Evolutionary conservation across 805 yeast genomes (phyloP), one percentile per base, ranked within the genome.

Genomic region (Tetrapisispora nanseiensis): DNA sequence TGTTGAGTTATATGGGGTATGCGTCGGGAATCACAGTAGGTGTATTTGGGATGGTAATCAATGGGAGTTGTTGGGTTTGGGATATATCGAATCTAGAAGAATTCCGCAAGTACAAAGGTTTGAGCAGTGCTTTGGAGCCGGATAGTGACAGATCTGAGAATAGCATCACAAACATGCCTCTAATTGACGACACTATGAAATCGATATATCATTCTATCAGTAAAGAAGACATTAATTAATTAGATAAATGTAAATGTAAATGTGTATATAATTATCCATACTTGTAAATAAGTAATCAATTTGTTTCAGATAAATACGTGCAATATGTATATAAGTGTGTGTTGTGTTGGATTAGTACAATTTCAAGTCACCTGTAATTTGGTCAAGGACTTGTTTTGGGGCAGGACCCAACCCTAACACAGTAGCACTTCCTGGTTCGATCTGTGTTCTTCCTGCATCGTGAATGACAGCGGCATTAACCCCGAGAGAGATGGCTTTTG

Each of bases 331-430:
- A n/a, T n/a, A n/a, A n/a, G n/a, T 15, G 32, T n/a, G 30, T 15
- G n/a, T 13, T 4, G n/a, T 11, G 32, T 7, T 11, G 7, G n/a
- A 16, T 51, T 63, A 86, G 56, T 83, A 86, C 45, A 90, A 67
- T 58, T 82, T 85, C 52, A 90, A 69, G 21, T 72, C 80, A 13
- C 85, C 81, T 1, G 97, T 89, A 42, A 90, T 77, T 57, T 80
- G 77, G 59, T 92, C 96, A 46, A 90, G 62, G 0, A 81, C 78
- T 0, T 71, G 51, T 50, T 80, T 85, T 19, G 97, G 97, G 16
- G 96, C 97, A 1, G 99, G 99, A 0, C 99, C 99, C 22, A 92
- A 60, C 1, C 97, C 98, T n/a, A 92, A 65, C 1, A 92, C 97
- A 0, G 98, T 92, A 2, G 95, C 94, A 45, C 92, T 80, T 1